Evolutionary conservation across 2,329 filamentous ascomycete species (phyloP), one percentile per base, ranked within the genome.

Genomic region (Stachybotrys elegans): DNA sequence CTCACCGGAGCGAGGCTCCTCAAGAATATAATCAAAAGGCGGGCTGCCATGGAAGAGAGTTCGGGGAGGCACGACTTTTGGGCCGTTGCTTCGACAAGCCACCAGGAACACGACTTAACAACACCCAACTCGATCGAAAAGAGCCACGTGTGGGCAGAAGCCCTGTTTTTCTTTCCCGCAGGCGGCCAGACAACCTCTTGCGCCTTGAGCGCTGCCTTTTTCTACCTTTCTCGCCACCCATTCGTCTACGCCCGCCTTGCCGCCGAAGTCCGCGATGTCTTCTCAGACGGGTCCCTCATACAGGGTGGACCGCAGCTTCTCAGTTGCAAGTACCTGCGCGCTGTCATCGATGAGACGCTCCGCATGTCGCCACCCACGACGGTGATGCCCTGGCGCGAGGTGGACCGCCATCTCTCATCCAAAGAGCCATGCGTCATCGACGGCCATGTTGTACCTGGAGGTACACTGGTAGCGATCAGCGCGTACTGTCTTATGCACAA

Each of bases 101-200:
- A 21, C 8, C 16, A 21, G 6, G 14, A 39, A 7, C 36, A 22
- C 36, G 14, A n/a, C 11, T 4, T 7, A 22, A 21, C 14, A 7
- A 22, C 19, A 4, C 21, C 36, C 14, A 6, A 22, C 12, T 4
- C 7, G 23, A 21, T 21, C 8, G 16, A 20, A 6, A 21, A 39
- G 36, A 40, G 22, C 6, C 22, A 40, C 23, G n/a, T 40, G 9
- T 40, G 22, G 22, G 38, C 38, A 3, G 38, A 40, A 16, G 38
- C 38, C 7, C n/a, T 40, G 21, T 40, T 40, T 29, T 23, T 40
- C 9, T 40, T 40, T 16, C 22, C 38, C 8, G 38, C 38, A 40
- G 38, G 38, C 13, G 38, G 38, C 17, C 22, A 40, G 13, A 29
- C 22, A 3, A 40, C 38, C 5, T 22, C 38, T 6, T 27, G 22